Base-by-base conservation (phyloP, 1,284 basidiomycete species). In the Naganishia cerealis region DNA sequence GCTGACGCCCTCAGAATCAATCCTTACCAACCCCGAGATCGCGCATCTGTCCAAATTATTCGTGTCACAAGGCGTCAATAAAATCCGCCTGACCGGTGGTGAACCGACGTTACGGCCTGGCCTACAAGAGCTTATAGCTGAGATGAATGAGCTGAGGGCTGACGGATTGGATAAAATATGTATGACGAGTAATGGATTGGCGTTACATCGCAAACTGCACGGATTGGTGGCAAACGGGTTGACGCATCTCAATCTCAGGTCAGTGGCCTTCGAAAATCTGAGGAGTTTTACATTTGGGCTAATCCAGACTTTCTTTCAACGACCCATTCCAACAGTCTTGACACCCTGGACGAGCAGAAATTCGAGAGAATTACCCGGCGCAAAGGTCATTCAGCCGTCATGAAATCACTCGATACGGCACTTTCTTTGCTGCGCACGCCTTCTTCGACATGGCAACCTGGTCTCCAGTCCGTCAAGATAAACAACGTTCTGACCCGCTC, bases 1-100 rank as follows among this genome's bases (percentile, higher is more conserved):
- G 59, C 83, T 94, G 24, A 89, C 90, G 10, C 91, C 90, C 1
- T 81, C 82, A 43, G 82, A 82, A 10, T 84, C 89, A 68, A 84
- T 92, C 68, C 83, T 94, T 42, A 87, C 89, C 0, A 87, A 92
- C 69, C 84, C 87, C 62, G 91, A 94, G 76, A 81, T 94, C 33
- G 77, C 90, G 52, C 87, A 88, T 63, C 82, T 94, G 0, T 89
- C 91, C 1, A 80, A 83, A 33, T 80, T 94, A 29, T 94, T 94
- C 72, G 90, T 94, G 3, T 85, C 85, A 76, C 87, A 85, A 74
- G 92, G 92, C 2, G 88, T 94, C 46, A 90, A 84, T 29, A 94
- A 94, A 80, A 92, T 94, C 71, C 83, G 92, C 7, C 78, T 94
- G 52, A 94, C 92, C 0, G 92, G 92, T 2, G 92, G 92, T 55